Conservation (phyloP, 306 rosid species). For the Geum urbanum region DNA sequence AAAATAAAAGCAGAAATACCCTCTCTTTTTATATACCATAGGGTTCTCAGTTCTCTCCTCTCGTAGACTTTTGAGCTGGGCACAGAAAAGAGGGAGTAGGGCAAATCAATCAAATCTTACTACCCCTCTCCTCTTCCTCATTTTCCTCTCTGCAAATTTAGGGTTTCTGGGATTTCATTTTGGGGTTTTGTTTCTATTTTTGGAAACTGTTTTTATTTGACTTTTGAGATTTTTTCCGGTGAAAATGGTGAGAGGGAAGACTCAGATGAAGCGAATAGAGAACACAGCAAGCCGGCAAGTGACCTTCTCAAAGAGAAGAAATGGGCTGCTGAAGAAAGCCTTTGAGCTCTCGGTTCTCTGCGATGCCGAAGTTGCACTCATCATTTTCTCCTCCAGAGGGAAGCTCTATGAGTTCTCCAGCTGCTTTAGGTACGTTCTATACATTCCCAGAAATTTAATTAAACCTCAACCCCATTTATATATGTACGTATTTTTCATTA, state of each 20-base stretch:
- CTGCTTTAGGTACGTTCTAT: constrained; percentile 42
- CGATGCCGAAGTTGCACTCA: constrained; percentile 90
- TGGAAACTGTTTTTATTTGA: constrained; percentile 16
- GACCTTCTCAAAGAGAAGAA: constrained; percentile 80
- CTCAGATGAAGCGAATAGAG: constrained; percentile 90
- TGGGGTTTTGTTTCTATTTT: constrained; percentile 25
- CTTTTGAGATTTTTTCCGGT: constrained; percentile 9
- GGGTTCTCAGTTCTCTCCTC: constrained; percentile 18
- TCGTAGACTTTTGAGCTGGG: constrained; percentile 5
- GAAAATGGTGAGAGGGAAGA: constrained; percentile 82
- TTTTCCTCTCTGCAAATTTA: constrained; percentile 9
- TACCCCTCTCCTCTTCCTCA: not conserved
- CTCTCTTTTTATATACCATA: constrained; percentile 9
- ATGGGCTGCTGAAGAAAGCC: constrained; percentile 83
- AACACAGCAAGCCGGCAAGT: constrained; percentile 89
- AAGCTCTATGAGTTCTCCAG: constrained; percentile 88
- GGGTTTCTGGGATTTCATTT: constrained; percentile 33
- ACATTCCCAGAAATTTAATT: not conserved
- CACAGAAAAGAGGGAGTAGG: not conserved
- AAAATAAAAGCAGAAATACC: not conserved
- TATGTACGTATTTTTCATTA: no score
- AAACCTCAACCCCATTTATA: not conserved
- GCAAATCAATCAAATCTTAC: constrained; percentile 19
- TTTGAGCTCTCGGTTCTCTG: constrained; percentile 92
- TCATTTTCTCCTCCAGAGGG: constrained; percentile 79